phyloP scores from a whole-genome alignment of 2,329 filamentous ascomycete genomes.

The Knufia petricola region DNA sequence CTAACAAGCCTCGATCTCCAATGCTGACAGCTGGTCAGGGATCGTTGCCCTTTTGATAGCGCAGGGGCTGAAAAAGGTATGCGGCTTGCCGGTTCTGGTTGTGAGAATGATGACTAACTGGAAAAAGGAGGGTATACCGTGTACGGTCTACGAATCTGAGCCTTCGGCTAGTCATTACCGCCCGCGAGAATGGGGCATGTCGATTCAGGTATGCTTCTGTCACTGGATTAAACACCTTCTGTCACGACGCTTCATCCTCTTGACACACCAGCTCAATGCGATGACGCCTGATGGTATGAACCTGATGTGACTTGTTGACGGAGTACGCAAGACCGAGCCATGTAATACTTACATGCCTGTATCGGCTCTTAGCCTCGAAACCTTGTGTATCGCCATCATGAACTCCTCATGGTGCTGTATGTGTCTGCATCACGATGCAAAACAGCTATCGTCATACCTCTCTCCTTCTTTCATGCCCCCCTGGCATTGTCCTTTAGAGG shows the following conservation, averaged over 20 bases:
- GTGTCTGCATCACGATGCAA: too few relatives aligned
- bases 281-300: neutral
- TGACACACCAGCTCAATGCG: too few relatives aligned
- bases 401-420: too few relatives aligned
- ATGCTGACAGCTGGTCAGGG: conserved; percentile 9
- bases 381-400: too few relatives aligned
- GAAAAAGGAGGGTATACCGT: conserved; percentile 22
- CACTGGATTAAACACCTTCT: neutral
- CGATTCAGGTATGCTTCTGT: conserved; percentile 19
- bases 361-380: too few relatives aligned
- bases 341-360: too few relatives aligned
- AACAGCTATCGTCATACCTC: too few relatives aligned
- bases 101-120: neutral
- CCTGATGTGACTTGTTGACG: too few relatives aligned
- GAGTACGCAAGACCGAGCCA: neutral
- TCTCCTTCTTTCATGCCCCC: too few relatives aligned
- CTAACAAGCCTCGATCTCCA: neutral
- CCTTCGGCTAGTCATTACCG: conserved; percentile 18
- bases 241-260: too few relatives aligned
- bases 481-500: too few relatives aligned
- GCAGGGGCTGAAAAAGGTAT: conserved; percentile 19
- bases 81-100: neutral
- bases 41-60: conserved; percentile 19
- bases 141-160: conserved; percentile 23
- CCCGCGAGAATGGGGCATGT: conserved; percentile 28